Conservation (phyloP, 1,284 basidiomycete genomes). For the Naganishia albida region DNA sequence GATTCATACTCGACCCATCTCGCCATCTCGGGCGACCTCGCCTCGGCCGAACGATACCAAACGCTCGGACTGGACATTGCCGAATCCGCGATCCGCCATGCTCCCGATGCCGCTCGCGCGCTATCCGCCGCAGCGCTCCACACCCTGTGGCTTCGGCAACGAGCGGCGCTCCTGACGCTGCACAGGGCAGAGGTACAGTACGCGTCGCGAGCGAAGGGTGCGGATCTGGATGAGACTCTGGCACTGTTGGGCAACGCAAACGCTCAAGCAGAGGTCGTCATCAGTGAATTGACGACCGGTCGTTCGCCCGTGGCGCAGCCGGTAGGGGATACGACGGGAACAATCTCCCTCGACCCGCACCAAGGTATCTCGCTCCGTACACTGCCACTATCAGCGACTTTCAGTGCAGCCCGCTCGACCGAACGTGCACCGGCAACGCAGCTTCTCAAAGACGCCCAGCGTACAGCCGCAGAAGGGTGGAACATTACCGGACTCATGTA, state of each 20-base stretch:
- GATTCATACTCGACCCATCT: conserved; percentile 71
- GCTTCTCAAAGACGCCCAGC: conserved; percentile 67
- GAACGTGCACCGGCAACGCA: conserved; percentile 57
- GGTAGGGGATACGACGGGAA: conserved; percentile 56
- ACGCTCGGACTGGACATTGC: conserved; percentile 67
- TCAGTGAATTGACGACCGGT: conserved; percentile 58
- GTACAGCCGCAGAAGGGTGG: conserved; percentile 68
- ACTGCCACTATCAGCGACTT: conserved; percentile 5
- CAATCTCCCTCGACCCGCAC: conserved; percentile 53
- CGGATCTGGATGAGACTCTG: conserved; percentile 50
- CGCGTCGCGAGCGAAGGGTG: conserved; percentile 54
- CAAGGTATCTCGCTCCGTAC: conserved; percentile 17
- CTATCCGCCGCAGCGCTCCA: conserved; percentile 64
- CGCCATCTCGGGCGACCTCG: conserved; percentile 70
- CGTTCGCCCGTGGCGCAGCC: conserved; percentile 55
- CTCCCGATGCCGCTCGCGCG: conserved; percentile 61
- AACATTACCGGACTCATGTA: conserved; percentile 67
- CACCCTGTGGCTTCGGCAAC: conserved; percentile 67
- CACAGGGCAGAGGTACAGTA: conserved; percentile 74
- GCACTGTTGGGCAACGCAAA: conserved; percentile 64
- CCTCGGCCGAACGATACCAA: conserved; percentile 84
- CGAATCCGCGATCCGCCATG: conserved; percentile 74
- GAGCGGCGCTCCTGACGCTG: conserved; percentile 68
- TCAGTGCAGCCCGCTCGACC: neutral
- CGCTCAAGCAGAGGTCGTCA: conserved; percentile 67